phyloP scores from a whole-genome alignment of 306 rosid species.

The Myrica gale region DNA sequence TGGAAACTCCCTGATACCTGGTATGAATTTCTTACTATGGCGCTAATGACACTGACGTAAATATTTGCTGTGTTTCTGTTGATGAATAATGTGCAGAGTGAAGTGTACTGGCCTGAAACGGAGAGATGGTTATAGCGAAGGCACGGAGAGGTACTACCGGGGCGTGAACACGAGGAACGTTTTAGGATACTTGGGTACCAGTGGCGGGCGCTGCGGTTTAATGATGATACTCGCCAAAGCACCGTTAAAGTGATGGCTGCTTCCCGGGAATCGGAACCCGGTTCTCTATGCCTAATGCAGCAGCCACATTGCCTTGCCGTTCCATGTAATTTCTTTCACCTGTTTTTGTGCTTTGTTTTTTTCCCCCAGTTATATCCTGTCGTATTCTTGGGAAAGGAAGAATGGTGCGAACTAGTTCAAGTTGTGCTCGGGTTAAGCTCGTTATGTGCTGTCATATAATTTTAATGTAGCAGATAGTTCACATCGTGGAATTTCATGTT shows the following conservation, averaged over 20 bases:
- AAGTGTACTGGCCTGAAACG: constrained; percentile 50
- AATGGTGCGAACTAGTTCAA: background rate
- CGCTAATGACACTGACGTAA: background rate
- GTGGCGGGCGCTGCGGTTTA: constrained; percentile 88
- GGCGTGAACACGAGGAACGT: constrained; percentile 32
- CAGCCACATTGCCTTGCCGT: constrained; percentile 90
- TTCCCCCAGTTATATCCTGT: background rate
- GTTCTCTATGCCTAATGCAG: constrained; percentile 62
- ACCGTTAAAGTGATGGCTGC: constrained; percentile 70
- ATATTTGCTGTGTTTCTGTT: constrained; percentile 1
- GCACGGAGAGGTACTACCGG: constrained; percentile 48
- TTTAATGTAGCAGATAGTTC: background rate
- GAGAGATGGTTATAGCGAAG: constrained; percentile 73
- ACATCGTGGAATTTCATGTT: background rate
- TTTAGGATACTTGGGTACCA: constrained; percentile 77
- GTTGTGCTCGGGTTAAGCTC: background rate
- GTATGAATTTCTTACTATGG: background rate
- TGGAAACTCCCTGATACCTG: too few species aligned
- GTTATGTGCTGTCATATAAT: background rate
- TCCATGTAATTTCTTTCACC: constrained; percentile 59
- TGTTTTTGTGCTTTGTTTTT: background rate
- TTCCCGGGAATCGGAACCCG: constrained; percentile 50
- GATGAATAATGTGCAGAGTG: constrained; percentile 40
- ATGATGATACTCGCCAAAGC: constrained; percentile 81
- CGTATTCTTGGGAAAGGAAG: background rate